A percentile compares a stretch with the other conserved stretches of the same genome.
Evolutionary conservation across 768 basidiomycete species (phyloP).

Genomic region (Rhizopogon vesiculosus): DNA sequence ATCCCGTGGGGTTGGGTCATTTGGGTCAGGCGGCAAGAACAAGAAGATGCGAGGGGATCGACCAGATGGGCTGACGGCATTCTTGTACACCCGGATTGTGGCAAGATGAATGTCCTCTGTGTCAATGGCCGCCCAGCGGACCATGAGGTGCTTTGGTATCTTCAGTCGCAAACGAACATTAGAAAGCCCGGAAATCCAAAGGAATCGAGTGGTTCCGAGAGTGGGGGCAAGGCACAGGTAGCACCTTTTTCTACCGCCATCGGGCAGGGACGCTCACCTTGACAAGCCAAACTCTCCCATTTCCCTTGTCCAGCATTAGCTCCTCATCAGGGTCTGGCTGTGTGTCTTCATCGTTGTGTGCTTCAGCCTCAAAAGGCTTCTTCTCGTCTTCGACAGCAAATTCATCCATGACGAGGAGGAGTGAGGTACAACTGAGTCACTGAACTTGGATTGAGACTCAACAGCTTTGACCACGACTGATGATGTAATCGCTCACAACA

Average conservation of each 20-base stretch:
- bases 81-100: slow-evolving; percentile 74
- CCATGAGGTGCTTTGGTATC: slow-evolving; percentile 85
- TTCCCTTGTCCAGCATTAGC: slow-evolving; percentile 72
- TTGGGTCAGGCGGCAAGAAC: slow-evolving; percentile 55
- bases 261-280: slow-evolving; percentile 50
- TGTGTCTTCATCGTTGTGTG: slow-evolving; percentile 48
- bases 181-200: slow-evolving; percentile 4
- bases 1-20: slow-evolving; percentile 33
- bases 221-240: neutral
- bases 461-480: too few relatives aligned
- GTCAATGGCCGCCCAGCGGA: slow-evolving; percentile 76
- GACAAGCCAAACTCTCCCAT: slow-evolving; percentile 79
- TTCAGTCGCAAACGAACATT: slow-evolving; percentile 25
- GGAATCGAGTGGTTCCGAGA: neutral
- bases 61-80: slow-evolving; percentile 36
- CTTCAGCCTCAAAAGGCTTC: slow-evolving; percentile 63
- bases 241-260: neutral
- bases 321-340: slow-evolving; percentile 81
- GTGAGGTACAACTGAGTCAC: too few relatives aligned
- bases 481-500: too few relatives aligned
- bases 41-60: slow-evolving; percentile 60
- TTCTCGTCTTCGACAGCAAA: slow-evolving; percentile 53
- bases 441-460: too few relatives aligned
- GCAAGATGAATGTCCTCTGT: slow-evolving; percentile 79
- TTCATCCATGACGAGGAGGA: slow-evolving; percentile 27